Evolutionary conservation across 1,139 yeast species (phyloP), one percentile per base, ranked within the genome.

Genomic region (Suhomyces kunorum): DNA sequence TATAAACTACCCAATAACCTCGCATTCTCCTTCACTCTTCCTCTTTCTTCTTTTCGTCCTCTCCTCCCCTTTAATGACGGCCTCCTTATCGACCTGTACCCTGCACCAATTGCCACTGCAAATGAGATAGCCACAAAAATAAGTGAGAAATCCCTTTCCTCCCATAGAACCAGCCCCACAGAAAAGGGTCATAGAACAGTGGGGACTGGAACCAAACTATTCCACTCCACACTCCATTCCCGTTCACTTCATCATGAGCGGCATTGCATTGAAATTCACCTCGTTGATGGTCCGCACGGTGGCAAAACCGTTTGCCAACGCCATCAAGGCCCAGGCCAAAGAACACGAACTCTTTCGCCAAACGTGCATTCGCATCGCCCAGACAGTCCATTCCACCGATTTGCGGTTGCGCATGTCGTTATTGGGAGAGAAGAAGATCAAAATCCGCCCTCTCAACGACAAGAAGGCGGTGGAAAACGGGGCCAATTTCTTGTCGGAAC

Each of bases 391-490:
- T 55, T 68, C 70, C 34, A 70, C 87, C 2, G 96, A 88, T 55
- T 71, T 81, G 39, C 63, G 64, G 33, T 63, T 87, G 47, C 74
- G 89, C 36, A 74, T 80, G 78, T 71, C 78, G 29, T 70, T 87
- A 32, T 63, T 83, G 43, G 87, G 92, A 7, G 82, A 78, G 45
- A 67, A 69, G 31, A 73, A 71, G 37, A 70, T 68, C 45, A 78
- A 74, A 49, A 76, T 87, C 8, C 71, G 95, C 34, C 96, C 96
- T 0, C 71, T 88, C 54, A 88, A 87, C 56, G 96, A 88, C 50
- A 81, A 83, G 17, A 83, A 81, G 55, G 96, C 96, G 31, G 78
- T 88, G 32, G 95, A 88, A 46, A 80, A 74, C 42, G 96, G 96
- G 1, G 95, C 96, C 33, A 83, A 76, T 35, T 80, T 87, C 55